Base-by-base conservation (phyloP, 2,329 filamentous ascomycete species). In the Colletotrichum chrysophilum region DNA sequence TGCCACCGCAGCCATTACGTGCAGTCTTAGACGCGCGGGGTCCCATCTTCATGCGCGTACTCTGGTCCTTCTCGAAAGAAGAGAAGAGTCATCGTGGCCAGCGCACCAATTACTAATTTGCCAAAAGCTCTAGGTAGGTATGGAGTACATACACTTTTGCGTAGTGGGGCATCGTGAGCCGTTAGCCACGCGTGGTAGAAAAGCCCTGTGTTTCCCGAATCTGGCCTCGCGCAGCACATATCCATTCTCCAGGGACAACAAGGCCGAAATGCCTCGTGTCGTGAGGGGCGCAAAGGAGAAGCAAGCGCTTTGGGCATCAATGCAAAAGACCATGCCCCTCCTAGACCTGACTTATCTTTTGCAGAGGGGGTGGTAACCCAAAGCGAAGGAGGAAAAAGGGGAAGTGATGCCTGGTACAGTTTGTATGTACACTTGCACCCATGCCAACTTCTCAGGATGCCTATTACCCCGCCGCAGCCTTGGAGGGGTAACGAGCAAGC, bases 261-360 rank as follows among this genome's bases (percentile, higher is more conserved):
- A 55, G 8, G 18, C 32, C 55, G 32, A 75, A 71, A 67, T 66
- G 71, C 71, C 48, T 66, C 71, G 60, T 38, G 24, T 13, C 12
- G 43, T 21, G 38, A 65, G 32, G 38, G 66, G 38, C 28, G 26
- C 26, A 6, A 60, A 60, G 56, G 56, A 30, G 18, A 60, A 64
- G 43, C 52, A 52, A 60, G 56, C 24, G 55, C 60, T 72, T 74
- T 64, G 69, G 72, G 69, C 69, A 72, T 62, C 72, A 75, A 75
- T 24, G 18, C 28, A 13, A 43, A 38, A 21, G 14, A 8, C 3
- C 9, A 4, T 4, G 16, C 36, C 62, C 62, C n/a, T 48, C 7
- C 30, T 5, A 2, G 38, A 34, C 18, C 30, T 60, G 34, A 66
- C 60, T 74, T 52, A 55, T 18, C 43, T 21, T 21, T 21, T 48